These are phyloP conservation scores for Chenopodium formosanum DNA, from an alignment of 148 eudicot species.

Conservation along the genomic window DNA sequence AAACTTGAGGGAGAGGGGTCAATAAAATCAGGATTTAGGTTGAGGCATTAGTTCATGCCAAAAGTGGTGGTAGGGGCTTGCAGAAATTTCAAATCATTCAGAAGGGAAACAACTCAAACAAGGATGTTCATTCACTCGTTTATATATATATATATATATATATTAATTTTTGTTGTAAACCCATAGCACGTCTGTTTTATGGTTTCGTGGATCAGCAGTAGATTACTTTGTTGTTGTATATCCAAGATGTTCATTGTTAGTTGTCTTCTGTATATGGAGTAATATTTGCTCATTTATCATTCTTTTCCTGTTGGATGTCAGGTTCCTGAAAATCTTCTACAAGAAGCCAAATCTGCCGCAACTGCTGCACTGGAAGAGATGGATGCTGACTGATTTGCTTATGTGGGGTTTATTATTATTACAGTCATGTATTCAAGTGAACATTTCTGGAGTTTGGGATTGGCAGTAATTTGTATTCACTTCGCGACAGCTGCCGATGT, in stretches of 20 bases:
- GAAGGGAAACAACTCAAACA: too few species aligned
- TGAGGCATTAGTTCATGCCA: too few species aligned
- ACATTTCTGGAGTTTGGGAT: not conserved
- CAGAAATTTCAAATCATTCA: too few species aligned
- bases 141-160: too few species aligned
- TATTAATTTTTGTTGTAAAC: too few species aligned
- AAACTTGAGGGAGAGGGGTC: too few species aligned
- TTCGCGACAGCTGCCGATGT: too few species aligned
- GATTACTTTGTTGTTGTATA: not conserved
- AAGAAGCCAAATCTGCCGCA: constrained; percentile 70
- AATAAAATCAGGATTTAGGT: too few species aligned
- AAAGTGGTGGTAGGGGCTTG: too few species aligned
- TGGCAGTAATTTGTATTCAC: not conserved
- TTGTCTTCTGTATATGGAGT: not conserved
- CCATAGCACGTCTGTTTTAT: too few species aligned
- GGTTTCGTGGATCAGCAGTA: too few species aligned
- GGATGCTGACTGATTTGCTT: constrained; percentile 59
- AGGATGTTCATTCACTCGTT: too few species aligned
- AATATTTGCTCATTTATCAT: not conserved
- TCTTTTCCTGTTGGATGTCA: constrained; percentile 18
- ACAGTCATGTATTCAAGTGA: not conserved
- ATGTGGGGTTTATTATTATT: not conserved
- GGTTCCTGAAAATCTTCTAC: constrained; percentile 69
- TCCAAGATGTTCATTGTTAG: not conserved
- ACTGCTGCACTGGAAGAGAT: constrained; percentile 73